Evolutionary conservation across 2,329 filamentous ascomycete species (phyloP).

Genomic region (Diplocarpon rosae): DNA sequence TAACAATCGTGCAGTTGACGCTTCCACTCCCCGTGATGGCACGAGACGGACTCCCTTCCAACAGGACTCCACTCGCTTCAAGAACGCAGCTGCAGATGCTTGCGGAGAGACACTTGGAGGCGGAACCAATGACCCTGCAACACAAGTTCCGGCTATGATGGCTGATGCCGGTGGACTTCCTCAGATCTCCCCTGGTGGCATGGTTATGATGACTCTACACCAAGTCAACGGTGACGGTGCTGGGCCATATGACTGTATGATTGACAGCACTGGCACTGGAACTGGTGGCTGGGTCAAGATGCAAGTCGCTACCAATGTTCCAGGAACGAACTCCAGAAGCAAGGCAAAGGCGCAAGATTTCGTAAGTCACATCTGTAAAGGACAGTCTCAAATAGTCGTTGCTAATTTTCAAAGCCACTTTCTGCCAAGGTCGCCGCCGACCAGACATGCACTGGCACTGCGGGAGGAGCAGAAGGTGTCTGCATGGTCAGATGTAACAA

Average conservation of each 20-base stretch:
- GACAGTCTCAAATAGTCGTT: background rate
- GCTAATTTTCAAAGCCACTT: conserved; percentile 33
- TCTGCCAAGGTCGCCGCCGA: conserved; percentile 43
- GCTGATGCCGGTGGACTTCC: conserved; percentile 44
- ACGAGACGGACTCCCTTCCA: conserved; percentile 51
- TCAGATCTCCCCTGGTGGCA: conserved; percentile 44
- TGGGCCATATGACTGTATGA: conserved; percentile 52
- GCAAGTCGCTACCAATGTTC: conserved; percentile 42
- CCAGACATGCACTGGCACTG: conserved; percentile 47
- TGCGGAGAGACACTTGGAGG: conserved; percentile 47
- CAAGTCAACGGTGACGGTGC: conserved; percentile 57
- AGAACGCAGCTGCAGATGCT: conserved; percentile 37
- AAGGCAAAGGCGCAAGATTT: conserved; percentile 26
- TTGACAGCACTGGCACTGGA: conserved; percentile 50
- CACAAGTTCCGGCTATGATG: conserved; percentile 45
- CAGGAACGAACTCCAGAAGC: conserved; percentile 37
- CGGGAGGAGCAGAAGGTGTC: conserved; percentile 46
- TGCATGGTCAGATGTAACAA: conserved; percentile 56
- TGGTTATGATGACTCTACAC: conserved; percentile 51
- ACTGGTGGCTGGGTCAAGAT: conserved; percentile 38
- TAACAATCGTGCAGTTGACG: conserved; percentile 31
- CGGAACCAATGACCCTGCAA: conserved; percentile 45
- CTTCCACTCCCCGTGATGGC: conserved; percentile 48
- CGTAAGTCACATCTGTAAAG: conserved; percentile 14
- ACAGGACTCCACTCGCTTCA: conserved; percentile 52